These are phyloP conservation scores for Scheffersomyces cryptocercus DNA, from an alignment of 1,139 yeast genomes.

Conservation along the genomic window DNA sequence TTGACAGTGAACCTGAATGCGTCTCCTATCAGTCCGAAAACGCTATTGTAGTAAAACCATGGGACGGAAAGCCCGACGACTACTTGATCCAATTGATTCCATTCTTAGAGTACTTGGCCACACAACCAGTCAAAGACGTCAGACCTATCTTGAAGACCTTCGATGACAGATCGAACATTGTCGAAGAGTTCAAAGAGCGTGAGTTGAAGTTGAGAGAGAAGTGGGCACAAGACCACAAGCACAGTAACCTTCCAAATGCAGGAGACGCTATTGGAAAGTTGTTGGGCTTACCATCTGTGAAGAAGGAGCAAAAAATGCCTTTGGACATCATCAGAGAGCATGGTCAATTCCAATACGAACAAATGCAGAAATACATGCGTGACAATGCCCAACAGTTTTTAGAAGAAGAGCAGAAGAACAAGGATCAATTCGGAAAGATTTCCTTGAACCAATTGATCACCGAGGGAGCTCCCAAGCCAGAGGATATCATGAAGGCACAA, in stretches of 20 bases:
- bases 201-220: constrained; percentile 70
- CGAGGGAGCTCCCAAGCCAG: constrained; percentile 85
- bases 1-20: constrained; percentile 77
- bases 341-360: constrained; percentile 86
- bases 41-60: constrained; percentile 76
- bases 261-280: constrained; percentile 57
- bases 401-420: constrained; percentile 76
- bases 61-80: constrained; percentile 89
- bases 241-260: constrained; percentile 40
- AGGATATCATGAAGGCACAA: constrained; percentile 75
- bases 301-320: constrained; percentile 77
- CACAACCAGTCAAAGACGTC: constrained; percentile 87
- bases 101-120: constrained; percentile 90
- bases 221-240: constrained; percentile 65
- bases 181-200: constrained; percentile 77
- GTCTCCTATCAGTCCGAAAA: constrained; percentile 89
- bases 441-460: constrained; percentile 82
- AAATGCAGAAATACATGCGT: constrained; percentile 77
- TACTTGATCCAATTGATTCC: constrained; percentile 79
- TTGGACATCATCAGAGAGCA: constrained; percentile 88
- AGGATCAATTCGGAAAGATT: constrained; percentile 77
- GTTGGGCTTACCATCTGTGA: constrained; percentile 59
- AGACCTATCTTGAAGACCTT: constrained; percentile 83
- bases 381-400: constrained; percentile 88
- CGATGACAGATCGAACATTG: constrained; percentile 56